Evolutionary conservation across 371 early-diverging fungal genomes (phyloP).

Genomic region (Zychaea mexicana): DNA sequence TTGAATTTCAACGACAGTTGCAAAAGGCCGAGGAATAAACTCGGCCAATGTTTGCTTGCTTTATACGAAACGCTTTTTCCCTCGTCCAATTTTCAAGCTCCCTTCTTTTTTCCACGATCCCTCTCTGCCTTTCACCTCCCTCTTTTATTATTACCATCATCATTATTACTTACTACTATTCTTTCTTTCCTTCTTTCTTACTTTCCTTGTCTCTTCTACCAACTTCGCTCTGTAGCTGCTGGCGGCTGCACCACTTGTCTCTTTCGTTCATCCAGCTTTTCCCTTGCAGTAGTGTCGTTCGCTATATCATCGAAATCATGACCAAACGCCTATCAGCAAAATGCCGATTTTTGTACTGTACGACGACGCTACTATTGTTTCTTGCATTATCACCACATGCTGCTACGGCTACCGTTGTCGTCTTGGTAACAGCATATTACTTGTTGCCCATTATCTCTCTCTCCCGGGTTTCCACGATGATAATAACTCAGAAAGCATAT

Average conservation of each 20-base stretch:
- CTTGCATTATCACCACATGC: not conserved
- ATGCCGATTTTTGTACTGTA: conserved; percentile 1
- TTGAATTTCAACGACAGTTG: not conserved
- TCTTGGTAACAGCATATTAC: conserved; percentile 4
- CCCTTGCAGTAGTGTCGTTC: not conserved
- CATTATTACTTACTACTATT: not conserved
- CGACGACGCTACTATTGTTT: not conserved
- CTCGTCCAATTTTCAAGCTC: conserved; percentile 7
- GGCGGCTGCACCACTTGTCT: not conserved
- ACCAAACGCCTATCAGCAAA: not conserved
- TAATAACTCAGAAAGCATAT: too few species aligned
- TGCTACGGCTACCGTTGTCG: conserved; percentile 7
- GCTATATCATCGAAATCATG: not conserved
- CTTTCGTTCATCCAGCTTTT: too few species aligned
- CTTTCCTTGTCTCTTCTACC: not conserved
- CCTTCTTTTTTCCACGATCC: conserved; percentile 6
- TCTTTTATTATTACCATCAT: not conserved
- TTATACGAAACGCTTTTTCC: conserved; percentile 1
- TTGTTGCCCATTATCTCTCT: not conserved
- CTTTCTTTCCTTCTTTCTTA: not conserved
- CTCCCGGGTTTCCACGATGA: too few species aligned
- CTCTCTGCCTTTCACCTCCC: not conserved
- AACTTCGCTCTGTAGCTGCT: conserved; percentile 6
- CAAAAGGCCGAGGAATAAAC: conserved; percentile 2
- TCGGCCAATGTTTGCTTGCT: not conserved